phyloP scores from a whole-genome alignment of 345 rosid species.

The Pistacia integerrima region DNA sequence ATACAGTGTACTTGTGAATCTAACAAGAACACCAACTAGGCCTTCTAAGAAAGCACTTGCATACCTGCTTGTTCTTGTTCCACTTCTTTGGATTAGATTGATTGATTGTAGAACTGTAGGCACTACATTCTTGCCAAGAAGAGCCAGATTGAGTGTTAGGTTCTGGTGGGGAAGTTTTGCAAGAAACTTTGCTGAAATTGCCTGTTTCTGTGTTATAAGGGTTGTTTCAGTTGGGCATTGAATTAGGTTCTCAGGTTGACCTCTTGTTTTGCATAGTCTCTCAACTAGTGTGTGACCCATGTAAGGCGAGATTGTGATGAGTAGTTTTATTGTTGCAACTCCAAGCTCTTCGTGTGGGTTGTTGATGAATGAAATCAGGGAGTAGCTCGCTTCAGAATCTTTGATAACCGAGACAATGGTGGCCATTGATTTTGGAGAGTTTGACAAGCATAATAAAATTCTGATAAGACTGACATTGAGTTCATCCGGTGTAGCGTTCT shows the following conservation, averaged over 20 bases:
- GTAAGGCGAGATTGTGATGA: slow-evolving; percentile 57
- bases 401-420: slow-evolving; percentile 57
- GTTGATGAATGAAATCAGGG: slow-evolving; percentile 70
- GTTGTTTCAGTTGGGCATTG: slow-evolving; percentile 36
- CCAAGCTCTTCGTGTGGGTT: slow-evolving; percentile 70
- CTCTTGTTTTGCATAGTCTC: slow-evolving; percentile 73
- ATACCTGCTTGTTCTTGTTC: slow-evolving; percentile 67
- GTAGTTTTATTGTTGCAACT: slow-evolving; percentile 67
- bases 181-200: slow-evolving; percentile 70
- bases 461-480: slow-evolving; percentile 68
- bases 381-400: slow-evolving; percentile 74
- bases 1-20: slow-evolving; percentile 82
- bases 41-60: slow-evolving; percentile 75
- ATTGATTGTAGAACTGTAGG: slow-evolving; percentile 57
- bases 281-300: slow-evolving; percentile 73
- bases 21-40: slow-evolving; percentile 75
- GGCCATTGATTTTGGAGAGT: slow-evolving; percentile 52
- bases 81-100: slow-evolving; percentile 52
- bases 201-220: slow-evolving; percentile 70
- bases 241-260: slow-evolving; percentile 75
- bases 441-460: slow-evolving; percentile 66
- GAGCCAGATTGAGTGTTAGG: slow-evolving; percentile 74
- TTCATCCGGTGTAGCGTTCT: slow-evolving; percentile 67
- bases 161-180: slow-evolving; percentile 84
- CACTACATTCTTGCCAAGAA: slow-evolving; percentile 49